Evolutionary conservation across 163 green algal genomes (phyloP).

Genomic region (Scenedesmus sp.): DNA sequence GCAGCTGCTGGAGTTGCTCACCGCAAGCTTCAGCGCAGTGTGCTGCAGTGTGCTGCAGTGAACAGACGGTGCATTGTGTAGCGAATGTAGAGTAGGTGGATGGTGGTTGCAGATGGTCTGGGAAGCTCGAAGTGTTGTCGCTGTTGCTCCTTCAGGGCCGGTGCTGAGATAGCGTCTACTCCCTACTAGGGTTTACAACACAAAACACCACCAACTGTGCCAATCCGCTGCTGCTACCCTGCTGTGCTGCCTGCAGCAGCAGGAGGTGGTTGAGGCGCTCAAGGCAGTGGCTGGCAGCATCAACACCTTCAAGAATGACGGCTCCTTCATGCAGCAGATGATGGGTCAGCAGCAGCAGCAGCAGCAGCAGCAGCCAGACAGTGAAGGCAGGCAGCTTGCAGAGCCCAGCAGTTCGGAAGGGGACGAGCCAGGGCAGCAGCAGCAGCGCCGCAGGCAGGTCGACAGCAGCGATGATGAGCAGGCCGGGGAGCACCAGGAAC

Average conservation of each 20-base stretch:
- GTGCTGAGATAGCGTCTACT: no score
- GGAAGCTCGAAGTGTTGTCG: no score
- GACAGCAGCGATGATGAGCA: conserved; percentile 26
- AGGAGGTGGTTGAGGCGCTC: conserved; percentile 33
- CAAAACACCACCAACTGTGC: not conserved
- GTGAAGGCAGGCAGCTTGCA: not conserved
- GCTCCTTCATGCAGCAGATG: conserved; percentile 81
- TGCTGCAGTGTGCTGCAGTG: no score
- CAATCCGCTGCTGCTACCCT: not conserved
- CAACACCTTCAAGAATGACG: conserved; percentile 80
- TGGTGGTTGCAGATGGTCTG: no score
- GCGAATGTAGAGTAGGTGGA: no score
- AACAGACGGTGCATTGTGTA: no score
- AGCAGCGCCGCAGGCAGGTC: conserved; percentile 28
- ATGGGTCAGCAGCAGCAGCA: conserved; percentile 49
- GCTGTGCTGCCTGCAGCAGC: not conserved
- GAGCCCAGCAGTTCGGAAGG: not conserved
- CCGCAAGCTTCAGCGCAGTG: no score
- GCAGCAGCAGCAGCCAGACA: not conserved
- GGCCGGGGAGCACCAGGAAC: conserved; percentile 23
- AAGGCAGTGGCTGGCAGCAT: conserved; percentile 65
- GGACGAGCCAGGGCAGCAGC: not conserved
- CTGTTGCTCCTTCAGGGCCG: no score
- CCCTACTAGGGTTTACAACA: no score
- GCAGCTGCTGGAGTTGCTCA: not conserved